Percentiles rank a stretch among this genome's conserved stretches.
Evolutionary conservation across 768 basidiomycete species (phyloP).

Genomic region (Nidula microcarpa): DNA sequence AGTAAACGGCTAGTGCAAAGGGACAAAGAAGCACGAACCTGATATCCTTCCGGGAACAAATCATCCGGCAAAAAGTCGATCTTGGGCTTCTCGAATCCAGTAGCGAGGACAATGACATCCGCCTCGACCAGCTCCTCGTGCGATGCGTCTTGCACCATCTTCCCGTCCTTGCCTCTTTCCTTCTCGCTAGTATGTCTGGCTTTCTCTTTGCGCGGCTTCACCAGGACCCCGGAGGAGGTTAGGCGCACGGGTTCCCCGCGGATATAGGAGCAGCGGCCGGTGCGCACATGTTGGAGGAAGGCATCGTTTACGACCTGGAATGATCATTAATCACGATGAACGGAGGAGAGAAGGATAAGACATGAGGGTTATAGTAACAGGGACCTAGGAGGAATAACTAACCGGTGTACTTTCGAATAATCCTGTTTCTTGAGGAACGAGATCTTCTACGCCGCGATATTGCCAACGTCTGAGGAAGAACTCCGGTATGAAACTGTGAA

Average conservation of each 20-base stretch:
- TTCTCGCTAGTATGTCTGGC: constrained; percentile 26
- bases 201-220: constrained; percentile 32
- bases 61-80: constrained; percentile 42
- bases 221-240: constrained; percentile 27
- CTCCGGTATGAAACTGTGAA: constrained; percentile 42
- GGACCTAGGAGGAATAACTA: constrained; percentile 1
- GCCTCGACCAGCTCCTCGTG: constrained; percentile 24
- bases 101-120: constrained; percentile 50
- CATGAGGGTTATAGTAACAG: background rate
- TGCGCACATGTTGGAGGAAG: constrained; percentile 42
- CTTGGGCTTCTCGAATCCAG: constrained; percentile 45
- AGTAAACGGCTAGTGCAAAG: background rate
- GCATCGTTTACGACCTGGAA: constrained; percentile 47
- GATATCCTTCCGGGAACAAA: constrained; percentile 47
- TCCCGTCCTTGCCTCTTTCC: constrained; percentile 10
- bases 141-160: constrained; percentile 9
- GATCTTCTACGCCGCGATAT: constrained; percentile 40
- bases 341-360: background rate
- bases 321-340: background rate
- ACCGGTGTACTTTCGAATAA: constrained; percentile 48
- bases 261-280: constrained; percentile 38
- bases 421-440: constrained; percentile 34
- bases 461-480: constrained; percentile 36
- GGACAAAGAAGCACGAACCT: constrained; percentile 19
- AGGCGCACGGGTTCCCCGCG: constrained; percentile 42